Evolutionary conservation across 495 filamentous ascomycete species (phyloP), one percentile per base, ranked within the genome.

Genomic region (Tuber magnatum): DNA sequence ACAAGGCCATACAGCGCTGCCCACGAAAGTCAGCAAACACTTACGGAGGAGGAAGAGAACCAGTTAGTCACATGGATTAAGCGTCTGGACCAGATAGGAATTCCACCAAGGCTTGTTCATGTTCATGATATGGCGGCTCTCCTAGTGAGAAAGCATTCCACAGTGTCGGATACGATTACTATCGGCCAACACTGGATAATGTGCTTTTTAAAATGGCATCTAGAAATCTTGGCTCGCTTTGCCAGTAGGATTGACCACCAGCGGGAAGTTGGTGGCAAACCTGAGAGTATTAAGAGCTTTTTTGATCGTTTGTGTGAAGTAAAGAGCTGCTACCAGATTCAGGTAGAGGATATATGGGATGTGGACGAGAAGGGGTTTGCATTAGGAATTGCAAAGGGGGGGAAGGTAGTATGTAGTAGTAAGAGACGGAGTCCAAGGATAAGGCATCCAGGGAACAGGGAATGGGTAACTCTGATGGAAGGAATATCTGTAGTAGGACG

Each of bases 391-490:
- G 48, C 46, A 3, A 76, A 73, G 28, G 41, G n/a, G 40, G 22
- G 24, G 8, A 68, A 78, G 14, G 71, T 75, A 2, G 22, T 78
- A 28, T 38, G 46, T 28, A 7, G 42, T 18, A 0, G 44, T 6
- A 22, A 9, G 3, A n/a, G 74, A 43, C 35, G 35, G 20, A 70
- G 20, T 3, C 74, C 70, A 24, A 56, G 40, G 2, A 40, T 78
- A 7, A 35, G 70, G 7, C 74, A 78, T n/a, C 70, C 71, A 18
- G 74, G 74, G 28, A 79, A 76, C n/a, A 41, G 68, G 38, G 74
- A 79, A 39, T 76, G 68, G 71, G 74, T 74, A 8, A 71, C 77
- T 41, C 41, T 75, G 3, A 16, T n/a, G n/a, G n/a, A n/a, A n/a
- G n/a, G n/a, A n/a, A n/a, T n/a, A n/a, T n/a, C n/a, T n/a, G n/a